Percentiles rank a stretch among this genome's conserved stretches.
Evolutionary conservation across 495 filamentous ascomycete species (phyloP).

Genomic region (Penicillium cataractarum): DNA sequence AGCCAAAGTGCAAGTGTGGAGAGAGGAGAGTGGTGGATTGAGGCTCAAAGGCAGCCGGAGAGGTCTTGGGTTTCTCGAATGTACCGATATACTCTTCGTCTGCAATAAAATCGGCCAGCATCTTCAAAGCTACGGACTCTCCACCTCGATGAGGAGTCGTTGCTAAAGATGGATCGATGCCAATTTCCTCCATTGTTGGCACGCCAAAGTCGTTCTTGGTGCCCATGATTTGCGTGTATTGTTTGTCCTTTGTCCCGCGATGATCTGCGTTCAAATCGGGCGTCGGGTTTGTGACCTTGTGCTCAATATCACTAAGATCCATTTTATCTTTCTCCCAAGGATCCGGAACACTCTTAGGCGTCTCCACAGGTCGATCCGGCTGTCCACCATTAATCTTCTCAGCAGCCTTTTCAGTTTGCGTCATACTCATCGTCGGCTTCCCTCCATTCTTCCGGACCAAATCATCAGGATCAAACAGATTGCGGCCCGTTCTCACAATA

Average conservation of each 20-base stretch:
- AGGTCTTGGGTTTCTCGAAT: constrained; percentile 72
- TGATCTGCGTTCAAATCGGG: constrained; percentile 60
- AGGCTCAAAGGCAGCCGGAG: constrained; percentile 67
- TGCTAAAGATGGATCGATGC: constrained; percentile 51
- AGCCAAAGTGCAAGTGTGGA: constrained; percentile 72
- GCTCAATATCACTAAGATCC: constrained; percentile 53
- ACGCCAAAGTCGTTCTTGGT: constrained; percentile 64
- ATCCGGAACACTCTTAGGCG: constrained; percentile 59
- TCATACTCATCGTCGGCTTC: constrained; percentile 71
- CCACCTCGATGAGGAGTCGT: constrained; percentile 65
- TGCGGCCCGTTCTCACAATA: constrained; percentile 60
- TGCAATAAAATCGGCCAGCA: constrained; percentile 52
- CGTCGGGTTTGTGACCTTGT: constrained; percentile 41
- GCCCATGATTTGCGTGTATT: constrained; percentile 61
- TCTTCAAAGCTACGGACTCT: constrained; percentile 59
- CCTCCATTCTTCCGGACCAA: constrained; percentile 63
- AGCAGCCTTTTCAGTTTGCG: constrained; percentile 57
- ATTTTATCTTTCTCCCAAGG: constrained; percentile 54
- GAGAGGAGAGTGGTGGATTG: constrained; percentile 70
- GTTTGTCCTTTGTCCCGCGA: constrained; percentile 48
- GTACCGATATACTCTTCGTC: constrained; percentile 65
- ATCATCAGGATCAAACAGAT: constrained; percentile 68
- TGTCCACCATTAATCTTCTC: constrained; percentile 49
- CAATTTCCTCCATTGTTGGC: constrained; percentile 64
- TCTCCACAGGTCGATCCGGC: constrained; percentile 57